phyloP scores from a whole-genome alignment of 768 basidiomycete genomes.

The Pisolithus marmoratus region DNA sequence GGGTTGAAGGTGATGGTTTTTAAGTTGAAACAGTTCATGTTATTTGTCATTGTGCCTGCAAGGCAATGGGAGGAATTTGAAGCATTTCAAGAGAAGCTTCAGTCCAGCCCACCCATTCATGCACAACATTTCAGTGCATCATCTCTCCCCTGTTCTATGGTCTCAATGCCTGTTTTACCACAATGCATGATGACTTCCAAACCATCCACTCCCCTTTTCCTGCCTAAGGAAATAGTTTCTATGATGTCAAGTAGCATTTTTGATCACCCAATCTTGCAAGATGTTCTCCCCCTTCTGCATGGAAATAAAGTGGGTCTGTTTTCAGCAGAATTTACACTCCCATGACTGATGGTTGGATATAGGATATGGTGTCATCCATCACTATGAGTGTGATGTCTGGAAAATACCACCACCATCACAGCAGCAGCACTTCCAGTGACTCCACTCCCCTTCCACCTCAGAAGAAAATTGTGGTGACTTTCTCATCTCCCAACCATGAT shows the following conservation, averaged over 20 bases:
- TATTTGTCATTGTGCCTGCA: slow-evolving; percentile 3
- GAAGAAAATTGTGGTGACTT: not conserved
- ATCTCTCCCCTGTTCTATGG: not conserved
- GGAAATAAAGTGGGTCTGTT: not conserved
- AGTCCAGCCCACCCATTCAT: not conserved
- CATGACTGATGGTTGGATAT: not conserved
- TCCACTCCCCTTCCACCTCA: not conserved
- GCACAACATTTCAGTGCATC: too few relatives aligned
- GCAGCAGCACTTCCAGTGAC: not conserved
- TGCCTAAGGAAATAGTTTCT: not conserved
- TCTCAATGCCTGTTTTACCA: not conserved
- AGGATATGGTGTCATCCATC: too few relatives aligned
- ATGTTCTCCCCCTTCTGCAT: not conserved
- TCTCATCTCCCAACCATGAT: not conserved
- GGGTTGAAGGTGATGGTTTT: not conserved
- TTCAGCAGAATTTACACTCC: too few relatives aligned
- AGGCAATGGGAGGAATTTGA: slow-evolving; percentile 4
- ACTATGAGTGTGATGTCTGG: not conserved
- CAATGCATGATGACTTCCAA: not conserved
- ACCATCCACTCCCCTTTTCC: not conserved
- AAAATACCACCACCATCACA: not conserved
- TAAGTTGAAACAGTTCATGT: slow-evolving; percentile 1
- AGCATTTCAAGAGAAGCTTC: not conserved
- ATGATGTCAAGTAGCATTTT: not conserved
- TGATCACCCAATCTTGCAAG: not conserved